Base-by-base conservation (phyloP, 1,139 yeast genomes). In the Hyphopichia fennica region DNA sequence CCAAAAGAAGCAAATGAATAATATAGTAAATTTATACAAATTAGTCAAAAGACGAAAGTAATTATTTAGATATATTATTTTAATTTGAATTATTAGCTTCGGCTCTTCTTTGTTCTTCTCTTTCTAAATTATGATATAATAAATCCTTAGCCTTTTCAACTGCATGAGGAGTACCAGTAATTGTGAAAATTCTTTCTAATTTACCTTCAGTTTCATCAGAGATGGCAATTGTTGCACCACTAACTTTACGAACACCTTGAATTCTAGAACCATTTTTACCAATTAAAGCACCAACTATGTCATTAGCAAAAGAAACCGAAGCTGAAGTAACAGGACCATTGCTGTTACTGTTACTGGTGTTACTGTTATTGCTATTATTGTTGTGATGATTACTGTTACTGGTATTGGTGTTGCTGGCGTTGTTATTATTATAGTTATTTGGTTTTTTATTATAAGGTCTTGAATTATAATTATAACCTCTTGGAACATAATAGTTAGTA, bases 231-330 rank as follows among this genome's bases (percentile, higher is more conserved):
- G 82, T 79, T 25, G 96, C 93, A 32, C 93, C 93, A 43, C 91
- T 81, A 35, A 77, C 78, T 54, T 86, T 81, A 53, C 96, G 78
- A 42, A 90, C 87, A 43, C 91, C 96, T 60, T 87, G 95, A 53
- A 90, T 88, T 65, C 95, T 79, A 36, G 87, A 71, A 36, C 96
- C 96, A 51, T 84, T 84, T 55, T 85, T 85, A 51, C 97, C 97
- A 56, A 90, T 88, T 45, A 90, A 75, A 40, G 96, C 95, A 38
- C 97, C 97, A 40, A 90, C 96, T 70, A 84, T 83, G 46, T 84
- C 90, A 52, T 87, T 84, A 33, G 96, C 89, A 60, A 89, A 85
- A 17, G 79, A 67, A 29, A 84, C 70, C 2, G 64, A 45, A 20
- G 60, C 52, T n/a, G 69, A 53, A 15, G 50, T 43, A 32, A 50